Conservation (phyloP, 495 filamentous ascomycete species). For the Talaromyces adpressus region DNA sequence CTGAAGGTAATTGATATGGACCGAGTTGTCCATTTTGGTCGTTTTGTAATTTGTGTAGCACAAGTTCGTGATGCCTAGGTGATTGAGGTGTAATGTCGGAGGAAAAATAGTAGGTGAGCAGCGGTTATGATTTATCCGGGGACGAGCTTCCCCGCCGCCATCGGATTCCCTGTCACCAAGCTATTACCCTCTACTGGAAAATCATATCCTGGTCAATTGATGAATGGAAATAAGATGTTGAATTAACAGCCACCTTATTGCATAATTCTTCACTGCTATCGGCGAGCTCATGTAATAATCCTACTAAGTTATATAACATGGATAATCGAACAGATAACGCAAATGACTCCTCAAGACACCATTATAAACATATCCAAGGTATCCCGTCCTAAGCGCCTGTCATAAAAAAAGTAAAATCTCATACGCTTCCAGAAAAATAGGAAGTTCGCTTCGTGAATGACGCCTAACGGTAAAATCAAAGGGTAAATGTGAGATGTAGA, state of each 20-base stretch:
- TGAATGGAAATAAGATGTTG: not conserved
- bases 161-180: not conserved
- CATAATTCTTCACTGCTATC: not conserved
- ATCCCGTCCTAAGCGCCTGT: not conserved
- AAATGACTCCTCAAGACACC: not conserved
- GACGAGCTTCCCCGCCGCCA: not conserved
- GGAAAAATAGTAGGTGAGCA: not conserved
- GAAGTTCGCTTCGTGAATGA: not conserved
- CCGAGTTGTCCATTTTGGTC: constrained; percentile 30
- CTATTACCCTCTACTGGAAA: not conserved
- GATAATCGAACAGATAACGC: not conserved
- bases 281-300: not conserved
- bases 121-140: not conserved
- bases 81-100: not conserved
- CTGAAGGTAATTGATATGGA: constrained; percentile 37
- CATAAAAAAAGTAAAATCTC: not conserved
- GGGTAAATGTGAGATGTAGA: not conserved
- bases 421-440: not conserved
- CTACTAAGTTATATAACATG: not conserved
- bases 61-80: not conserved
- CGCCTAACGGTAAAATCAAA: not conserved
- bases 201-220: too few relatives aligned
- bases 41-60: not conserved
- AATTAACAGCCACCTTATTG: not conserved
- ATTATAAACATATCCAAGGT: not conserved